Percentiles rank a stretch among this genome's conserved stretches.
Conservation (phyloP, 2,329 filamentous ascomycete genomes). For the Apiospora aurea region DNA sequence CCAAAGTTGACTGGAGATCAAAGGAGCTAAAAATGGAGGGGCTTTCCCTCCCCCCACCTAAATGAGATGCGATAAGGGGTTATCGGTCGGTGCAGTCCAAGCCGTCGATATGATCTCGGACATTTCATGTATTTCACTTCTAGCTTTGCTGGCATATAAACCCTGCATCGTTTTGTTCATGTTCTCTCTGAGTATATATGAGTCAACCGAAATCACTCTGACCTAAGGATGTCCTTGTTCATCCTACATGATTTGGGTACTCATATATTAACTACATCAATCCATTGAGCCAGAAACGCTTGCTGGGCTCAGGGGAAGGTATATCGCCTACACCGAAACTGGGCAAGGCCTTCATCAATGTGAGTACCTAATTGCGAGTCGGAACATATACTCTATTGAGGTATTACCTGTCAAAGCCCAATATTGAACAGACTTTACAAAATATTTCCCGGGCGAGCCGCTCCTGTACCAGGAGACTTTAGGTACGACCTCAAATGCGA, state of each 20-base stretch:
- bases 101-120: neutral
- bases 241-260: neutral
- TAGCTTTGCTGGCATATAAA: neutral
- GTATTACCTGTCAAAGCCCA: too few relatives aligned
- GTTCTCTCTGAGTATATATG: neutral
- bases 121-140: neutral
- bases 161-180: neutral
- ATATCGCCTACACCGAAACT: too few relatives aligned
- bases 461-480: too few relatives aligned
- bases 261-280: too few relatives aligned
- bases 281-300: too few relatives aligned
- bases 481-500: too few relatives aligned
- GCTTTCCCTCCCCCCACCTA: neutral
- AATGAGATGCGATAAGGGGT: slow-evolving; percentile 8
- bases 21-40: slow-evolving; percentile 19
- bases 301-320: too few relatives aligned
- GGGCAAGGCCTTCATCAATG: too few relatives aligned
- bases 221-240: neutral
- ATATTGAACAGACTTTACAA: too few relatives aligned
- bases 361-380: too few relatives aligned
- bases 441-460: too few relatives aligned
- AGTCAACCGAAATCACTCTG: neutral
- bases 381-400: too few relatives aligned
- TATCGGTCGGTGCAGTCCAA: neutral
- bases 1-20: neutral